These are phyloP conservation scores for Cyberlindnera americana DNA, from an alignment of 805 yeast species.

Conservation along the genomic window DNA sequence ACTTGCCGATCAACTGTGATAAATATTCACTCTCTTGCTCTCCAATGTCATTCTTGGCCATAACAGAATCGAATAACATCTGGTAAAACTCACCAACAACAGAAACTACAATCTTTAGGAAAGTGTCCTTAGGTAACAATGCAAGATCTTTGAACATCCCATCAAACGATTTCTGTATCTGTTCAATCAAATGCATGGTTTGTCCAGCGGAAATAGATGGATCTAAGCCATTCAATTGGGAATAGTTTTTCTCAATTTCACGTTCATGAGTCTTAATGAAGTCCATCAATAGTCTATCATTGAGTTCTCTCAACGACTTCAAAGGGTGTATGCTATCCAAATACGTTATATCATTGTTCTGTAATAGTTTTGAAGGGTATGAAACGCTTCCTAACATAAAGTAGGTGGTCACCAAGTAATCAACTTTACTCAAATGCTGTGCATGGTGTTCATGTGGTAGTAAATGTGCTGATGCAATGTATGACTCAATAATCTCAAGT, in stretches of 20 bases:
- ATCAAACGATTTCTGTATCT: slow-evolving; percentile 13
- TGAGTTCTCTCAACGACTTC: slow-evolving; percentile 40
- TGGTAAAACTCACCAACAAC: slow-evolving; percentile 21
- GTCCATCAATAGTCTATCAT: slow-evolving; percentile 25
- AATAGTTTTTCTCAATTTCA: slow-evolving; percentile 5
- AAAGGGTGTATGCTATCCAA: slow-evolving; percentile 5
- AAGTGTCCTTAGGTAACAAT: slow-evolving; percentile 6
- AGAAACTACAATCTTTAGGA: slow-evolving; percentile 12
- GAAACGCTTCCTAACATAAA: slow-evolving; percentile 19
- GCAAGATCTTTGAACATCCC: slow-evolving; percentile 7
- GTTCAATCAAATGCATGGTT: slow-evolving; percentile 14
- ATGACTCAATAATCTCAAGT: slow-evolving; percentile 16
- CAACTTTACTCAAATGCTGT: slow-evolving; percentile 15
- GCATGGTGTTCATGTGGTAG: slow-evolving; percentile 14
- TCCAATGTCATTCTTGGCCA: slow-evolving; percentile 19
- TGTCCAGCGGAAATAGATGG: slow-evolving; percentile 17
- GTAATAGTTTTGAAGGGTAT: slow-evolving; percentile 13
- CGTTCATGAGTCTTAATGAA: slow-evolving; percentile 13
- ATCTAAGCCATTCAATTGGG: slow-evolving; percentile 17
- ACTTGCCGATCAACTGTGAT: slow-evolving; percentile 16
- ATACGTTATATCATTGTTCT: slow-evolving; percentile 22
- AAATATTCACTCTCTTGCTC: slow-evolving; percentile 26
- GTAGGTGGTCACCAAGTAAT: slow-evolving; percentile 16
- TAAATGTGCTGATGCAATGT: slow-evolving; percentile 9
- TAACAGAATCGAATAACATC: slow-evolving; percentile 16